Percentiles rank a stretch among this genome's conserved stretches.
phyloP scores from a whole-genome alignment of 306 rosid genomes.

The Cicer judaicum region DNA sequence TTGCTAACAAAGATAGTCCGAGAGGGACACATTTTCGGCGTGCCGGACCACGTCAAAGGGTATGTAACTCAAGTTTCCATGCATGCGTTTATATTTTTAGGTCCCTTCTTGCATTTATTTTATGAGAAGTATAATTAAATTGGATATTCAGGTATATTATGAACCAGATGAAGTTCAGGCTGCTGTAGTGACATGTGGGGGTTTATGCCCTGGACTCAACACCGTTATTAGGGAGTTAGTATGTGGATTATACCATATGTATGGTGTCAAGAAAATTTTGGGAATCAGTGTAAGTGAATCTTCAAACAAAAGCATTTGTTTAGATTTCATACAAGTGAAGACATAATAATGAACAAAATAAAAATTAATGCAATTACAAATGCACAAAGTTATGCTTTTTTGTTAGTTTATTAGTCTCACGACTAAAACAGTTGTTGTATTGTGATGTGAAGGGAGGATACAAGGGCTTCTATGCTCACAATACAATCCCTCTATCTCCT shows the following conservation, averaged over 20 bases:
- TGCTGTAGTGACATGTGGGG: conserved; percentile 95
- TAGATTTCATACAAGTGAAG: conserved; percentile 6
- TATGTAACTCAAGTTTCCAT: conserved; percentile 14
- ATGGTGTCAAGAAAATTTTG: conserved; percentile 77
- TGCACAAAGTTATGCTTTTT: not conserved
- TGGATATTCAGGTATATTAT: conserved; percentile 70
- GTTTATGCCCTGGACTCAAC: conserved; percentile 98
- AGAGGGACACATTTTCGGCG: conserved; percentile 95
- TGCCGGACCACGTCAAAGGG: conserved; percentile 96
- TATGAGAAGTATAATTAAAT: conserved; percentile 1
- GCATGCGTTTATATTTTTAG: not conserved
- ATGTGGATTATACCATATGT: conserved; percentile 83
- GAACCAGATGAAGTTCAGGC: conserved; percentile 87
- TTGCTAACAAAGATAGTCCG: conserved; percentile 81
- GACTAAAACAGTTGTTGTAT: conserved; percentile 28
- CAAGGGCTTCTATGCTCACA: conserved; percentile 88
- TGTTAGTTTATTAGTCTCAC: not conserved
- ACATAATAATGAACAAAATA: not conserved
- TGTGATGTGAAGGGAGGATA: conserved; percentile 83
- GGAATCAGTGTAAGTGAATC: conserved; percentile 75
- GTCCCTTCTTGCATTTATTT: not conserved
- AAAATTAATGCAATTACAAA: not conserved
- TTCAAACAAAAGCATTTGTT: not conserved
- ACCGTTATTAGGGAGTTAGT: conserved; percentile 94
- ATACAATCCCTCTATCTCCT: conserved; percentile 71